Percentiles rank a stretch among this genome's conserved stretches.
Conservation (phyloP, 2,329 filamentous ascomycete species). For the Aureobasidium sp. region DNA sequence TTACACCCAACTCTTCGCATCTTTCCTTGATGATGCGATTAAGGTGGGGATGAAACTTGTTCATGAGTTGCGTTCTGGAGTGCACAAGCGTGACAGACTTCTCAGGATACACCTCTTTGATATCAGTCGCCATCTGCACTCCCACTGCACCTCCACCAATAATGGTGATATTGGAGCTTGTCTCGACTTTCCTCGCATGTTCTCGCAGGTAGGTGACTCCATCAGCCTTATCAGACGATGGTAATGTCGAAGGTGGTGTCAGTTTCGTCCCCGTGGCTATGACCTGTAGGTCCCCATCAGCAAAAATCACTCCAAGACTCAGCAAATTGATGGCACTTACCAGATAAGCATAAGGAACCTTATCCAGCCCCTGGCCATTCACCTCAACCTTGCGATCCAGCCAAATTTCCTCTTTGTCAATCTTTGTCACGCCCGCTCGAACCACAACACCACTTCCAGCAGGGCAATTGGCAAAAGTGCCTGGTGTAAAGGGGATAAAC, state of each 20-base stretch:
- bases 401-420: background rate
- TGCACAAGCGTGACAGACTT: conserved; percentile 52
- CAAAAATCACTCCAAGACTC: background rate
- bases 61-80: conserved; percentile 46
- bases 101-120: conserved; percentile 46
- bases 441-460: conserved; percentile 2
- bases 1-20: conserved; percentile 39
- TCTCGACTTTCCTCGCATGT: background rate
- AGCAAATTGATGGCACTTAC: background rate
- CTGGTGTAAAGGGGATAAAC: conserved; percentile 11
- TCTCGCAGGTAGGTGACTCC: conserved; percentile 9
- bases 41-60: conserved; percentile 38
- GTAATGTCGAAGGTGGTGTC: conserved; percentile 8
- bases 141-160: conserved; percentile 53
- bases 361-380: background rate
- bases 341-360: conserved; percentile 6
- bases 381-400: conserved; percentile 9
- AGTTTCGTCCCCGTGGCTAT: conserved; percentile 12
- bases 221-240: conserved; percentile 7
- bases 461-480: background rate
- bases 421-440: background rate
- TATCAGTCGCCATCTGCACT: conserved; percentile 52
- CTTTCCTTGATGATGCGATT: conserved; percentile 31
- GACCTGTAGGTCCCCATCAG: background rate
- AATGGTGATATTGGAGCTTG: conserved; percentile 12